Percentiles rank a stretch among this genome's conserved stretches.
These are phyloP conservation scores for Fusarium sp. DNA, from an alignment of 2,329 filamentous ascomycete species.

Conservation along the genomic window DNA sequence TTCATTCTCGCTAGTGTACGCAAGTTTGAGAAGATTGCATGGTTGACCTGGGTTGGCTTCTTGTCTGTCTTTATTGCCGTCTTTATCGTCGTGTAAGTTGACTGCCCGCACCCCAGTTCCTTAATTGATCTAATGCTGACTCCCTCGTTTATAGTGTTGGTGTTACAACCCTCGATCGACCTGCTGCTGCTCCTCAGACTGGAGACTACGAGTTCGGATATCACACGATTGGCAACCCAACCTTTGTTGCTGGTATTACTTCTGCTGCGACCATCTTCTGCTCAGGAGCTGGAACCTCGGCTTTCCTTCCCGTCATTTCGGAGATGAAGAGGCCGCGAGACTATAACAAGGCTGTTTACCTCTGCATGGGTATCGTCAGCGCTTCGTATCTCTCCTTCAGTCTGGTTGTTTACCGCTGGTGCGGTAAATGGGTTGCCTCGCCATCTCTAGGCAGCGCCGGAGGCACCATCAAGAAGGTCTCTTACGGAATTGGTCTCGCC, in stretches of 20 bases:
- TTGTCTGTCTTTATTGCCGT: constrained; percentile 68
- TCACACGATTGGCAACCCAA: constrained; percentile 65
- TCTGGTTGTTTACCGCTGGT: constrained; percentile 71
- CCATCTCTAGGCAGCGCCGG: constrained; percentile 55
- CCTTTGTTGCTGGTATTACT: constrained; percentile 68
- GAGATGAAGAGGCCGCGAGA: constrained; percentile 67
- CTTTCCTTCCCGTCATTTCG: constrained; percentile 73
- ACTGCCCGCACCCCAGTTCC: no score
- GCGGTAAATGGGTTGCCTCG: constrained; percentile 71
- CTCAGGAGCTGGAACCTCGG: constrained; percentile 68
- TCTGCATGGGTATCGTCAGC: constrained; percentile 69
- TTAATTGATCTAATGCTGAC: not conserved
- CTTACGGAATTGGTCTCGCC: constrained; percentile 48
- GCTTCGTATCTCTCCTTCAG: constrained; percentile 69
- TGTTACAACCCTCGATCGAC: constrained; percentile 68
- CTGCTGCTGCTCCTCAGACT: constrained; percentile 69
- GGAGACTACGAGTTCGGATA: constrained; percentile 72
- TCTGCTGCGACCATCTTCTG: constrained; percentile 71
- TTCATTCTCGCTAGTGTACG: constrained; percentile 64
- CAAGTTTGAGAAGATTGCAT: constrained; percentile 71
- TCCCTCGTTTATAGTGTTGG: constrained; percentile 54
- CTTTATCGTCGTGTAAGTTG: constrained; percentile 65
- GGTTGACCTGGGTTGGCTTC: constrained; percentile 72
- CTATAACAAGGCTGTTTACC: constrained; percentile 59
- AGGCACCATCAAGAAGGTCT: constrained; percentile 48